Evolutionary conservation across 139 green algal species (phyloP).

Genomic region (Auxenochlorella pyrenoidosa): DNA sequence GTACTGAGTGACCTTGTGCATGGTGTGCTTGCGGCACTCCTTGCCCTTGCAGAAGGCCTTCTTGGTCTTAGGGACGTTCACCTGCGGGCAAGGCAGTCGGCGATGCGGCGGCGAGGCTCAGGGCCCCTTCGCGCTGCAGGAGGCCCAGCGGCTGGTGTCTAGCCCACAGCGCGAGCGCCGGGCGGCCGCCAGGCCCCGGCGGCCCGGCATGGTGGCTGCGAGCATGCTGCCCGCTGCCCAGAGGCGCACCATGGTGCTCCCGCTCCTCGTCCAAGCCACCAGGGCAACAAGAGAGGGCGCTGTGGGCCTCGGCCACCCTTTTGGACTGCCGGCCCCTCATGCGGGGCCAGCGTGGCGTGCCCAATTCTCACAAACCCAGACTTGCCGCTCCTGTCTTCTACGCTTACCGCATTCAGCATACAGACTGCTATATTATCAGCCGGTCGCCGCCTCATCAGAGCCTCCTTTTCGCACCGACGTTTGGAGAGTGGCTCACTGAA

Average conservation of each 20-base stretch:
- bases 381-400: background rate
- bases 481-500: too few relatives aligned
- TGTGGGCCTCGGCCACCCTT: background rate
- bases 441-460: background rate
- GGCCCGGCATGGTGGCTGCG: background rate
- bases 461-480: background rate
- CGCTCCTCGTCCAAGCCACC: background rate
- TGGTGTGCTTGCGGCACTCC: constrained; percentile 96
- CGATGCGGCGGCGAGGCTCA: constrained; percentile 1
- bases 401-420: background rate
- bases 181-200: background rate
- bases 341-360: too few relatives aligned
- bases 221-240: background rate
- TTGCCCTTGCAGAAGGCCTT: constrained; percentile 98
- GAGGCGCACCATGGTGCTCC: background rate
- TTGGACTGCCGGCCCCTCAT: background rate
- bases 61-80: constrained; percentile 99
- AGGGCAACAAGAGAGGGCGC: background rate
- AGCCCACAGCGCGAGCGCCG: background rate
- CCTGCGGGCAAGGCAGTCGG: constrained; percentile 61
- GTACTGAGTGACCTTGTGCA: constrained; percentile 99
- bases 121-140: background rate
- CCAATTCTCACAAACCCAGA: background rate
- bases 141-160: background rate
- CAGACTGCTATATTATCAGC: background rate